phyloP scores from a whole-genome alignment of 192 early-diverging fungal species.

The Coemansia sp. region DNA sequence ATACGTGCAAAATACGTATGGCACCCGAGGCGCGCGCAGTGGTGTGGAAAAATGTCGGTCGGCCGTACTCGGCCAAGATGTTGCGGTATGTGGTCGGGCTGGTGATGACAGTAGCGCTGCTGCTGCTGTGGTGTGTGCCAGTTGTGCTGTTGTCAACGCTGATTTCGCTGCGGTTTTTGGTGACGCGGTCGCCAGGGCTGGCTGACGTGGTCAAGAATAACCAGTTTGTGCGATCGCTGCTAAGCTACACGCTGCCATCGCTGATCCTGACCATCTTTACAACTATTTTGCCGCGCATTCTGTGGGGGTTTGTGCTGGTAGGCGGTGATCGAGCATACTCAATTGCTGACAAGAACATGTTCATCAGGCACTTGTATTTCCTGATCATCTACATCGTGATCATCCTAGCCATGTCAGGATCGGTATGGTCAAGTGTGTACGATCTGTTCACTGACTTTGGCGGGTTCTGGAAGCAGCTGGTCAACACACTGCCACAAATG shows the following conservation, averaged over 20 bases:
- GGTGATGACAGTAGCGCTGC: slow-evolving; percentile 60
- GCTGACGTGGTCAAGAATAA: slow-evolving; percentile 58
- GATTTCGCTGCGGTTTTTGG: slow-evolving; percentile 63
- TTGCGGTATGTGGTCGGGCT: slow-evolving; percentile 60
- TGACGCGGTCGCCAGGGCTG: slow-evolving; percentile 62
- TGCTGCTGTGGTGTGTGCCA: slow-evolving; percentile 75
- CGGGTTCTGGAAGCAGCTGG: slow-evolving; percentile 61
- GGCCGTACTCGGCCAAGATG: slow-evolving; percentile 58
- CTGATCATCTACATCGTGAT: slow-evolving; percentile 73
- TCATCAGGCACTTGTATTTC: slow-evolving; percentile 68
- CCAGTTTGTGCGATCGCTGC: slow-evolving; percentile 60
- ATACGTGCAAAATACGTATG: slow-evolving; percentile 58
- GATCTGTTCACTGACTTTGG: slow-evolving; percentile 68
- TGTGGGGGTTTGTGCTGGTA: slow-evolving; percentile 52
- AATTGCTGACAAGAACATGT: slow-evolving; percentile 50
- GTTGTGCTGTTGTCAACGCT: slow-evolving; percentile 67
- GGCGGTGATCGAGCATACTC: slow-evolving; percentile 49
- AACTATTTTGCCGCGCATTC: slow-evolving; percentile 65
- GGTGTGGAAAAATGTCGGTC: slow-evolving; percentile 66
- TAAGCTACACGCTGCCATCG: slow-evolving; percentile 72
- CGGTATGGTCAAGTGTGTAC: slow-evolving; percentile 62
- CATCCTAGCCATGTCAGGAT: slow-evolving; percentile 68
- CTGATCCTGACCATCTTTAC: slow-evolving; percentile 70
- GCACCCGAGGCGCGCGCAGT: slow-evolving; percentile 77
- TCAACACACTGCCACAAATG: slow-evolving; percentile 64